These are phyloP conservation scores for Russula sp. DNA, from an alignment of 768 basidiomycete species.

Conservation along the genomic window DNA sequence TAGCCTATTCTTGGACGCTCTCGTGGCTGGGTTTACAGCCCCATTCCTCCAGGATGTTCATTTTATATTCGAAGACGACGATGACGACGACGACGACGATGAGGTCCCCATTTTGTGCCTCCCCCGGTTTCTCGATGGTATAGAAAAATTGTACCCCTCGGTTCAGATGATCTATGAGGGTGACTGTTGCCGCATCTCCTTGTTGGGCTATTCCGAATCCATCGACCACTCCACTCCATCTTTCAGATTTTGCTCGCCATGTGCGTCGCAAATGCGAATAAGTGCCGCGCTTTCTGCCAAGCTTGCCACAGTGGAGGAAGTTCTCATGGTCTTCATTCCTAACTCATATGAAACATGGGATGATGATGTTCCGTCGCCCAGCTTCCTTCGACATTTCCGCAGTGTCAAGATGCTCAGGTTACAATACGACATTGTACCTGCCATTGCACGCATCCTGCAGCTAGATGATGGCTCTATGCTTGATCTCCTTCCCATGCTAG, in stretches of 20 bases:
- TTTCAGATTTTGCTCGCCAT: neutral
- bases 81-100: neutral
- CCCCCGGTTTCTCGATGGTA: neutral
- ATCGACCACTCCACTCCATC: neutral
- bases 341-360: too few relatives aligned
- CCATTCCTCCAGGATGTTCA: neutral
- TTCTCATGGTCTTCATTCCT: neutral
- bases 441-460: neutral
- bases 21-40: neutral
- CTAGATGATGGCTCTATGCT: neutral
- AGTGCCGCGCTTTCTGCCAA: neutral
- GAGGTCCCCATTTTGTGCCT: neutral
- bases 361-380: neutral
- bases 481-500: neutral
- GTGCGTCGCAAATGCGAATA: neutral
- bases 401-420: neutral
- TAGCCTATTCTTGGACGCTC: neutral
- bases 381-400: neutral
- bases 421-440: too few relatives aligned
- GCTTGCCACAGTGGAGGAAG: neutral
- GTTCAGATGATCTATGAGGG: neutral
- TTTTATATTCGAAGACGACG: too few relatives aligned
- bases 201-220: neutral
- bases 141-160: neutral
- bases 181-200: neutral